These are phyloP conservation scores for Cystobasidium slooffiae DNA, from an alignment of 1,284 basidiomycete species.

Conservation along the genomic window DNA sequence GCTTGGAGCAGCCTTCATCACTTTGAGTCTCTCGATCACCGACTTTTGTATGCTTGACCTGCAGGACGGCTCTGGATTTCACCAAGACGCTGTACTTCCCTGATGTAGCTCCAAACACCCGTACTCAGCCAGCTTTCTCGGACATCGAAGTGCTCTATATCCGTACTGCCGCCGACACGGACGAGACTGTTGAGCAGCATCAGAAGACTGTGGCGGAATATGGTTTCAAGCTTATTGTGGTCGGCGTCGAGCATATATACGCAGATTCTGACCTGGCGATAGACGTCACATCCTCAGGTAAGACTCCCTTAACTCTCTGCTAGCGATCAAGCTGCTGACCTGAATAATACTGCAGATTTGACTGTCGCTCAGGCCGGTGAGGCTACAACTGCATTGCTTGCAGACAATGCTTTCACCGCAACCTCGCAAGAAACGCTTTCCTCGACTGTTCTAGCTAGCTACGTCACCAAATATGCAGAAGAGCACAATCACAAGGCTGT, in stretches of 20 bases:
- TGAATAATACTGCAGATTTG: background rate
- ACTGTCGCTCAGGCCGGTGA: background rate
- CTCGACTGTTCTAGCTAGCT: conserved; percentile 1
- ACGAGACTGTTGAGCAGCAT: background rate
- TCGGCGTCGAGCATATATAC: conserved; percentile 1
- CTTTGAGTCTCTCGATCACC: background rate
- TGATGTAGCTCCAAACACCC: background rate
- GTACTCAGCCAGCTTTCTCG: conserved; percentile 10
- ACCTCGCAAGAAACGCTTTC: conserved; percentile 24
- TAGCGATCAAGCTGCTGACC: background rate
- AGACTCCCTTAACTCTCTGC: background rate
- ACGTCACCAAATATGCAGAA: conserved; percentile 21
- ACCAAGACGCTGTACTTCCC: conserved; percentile 12
- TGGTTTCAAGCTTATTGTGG: conserved; percentile 10
- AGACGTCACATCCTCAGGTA: background rate
- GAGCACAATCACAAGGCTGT: conserved; percentile 36
- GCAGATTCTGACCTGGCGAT: background rate
- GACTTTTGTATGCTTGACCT: background rate
- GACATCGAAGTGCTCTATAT: conserved; percentile 25
- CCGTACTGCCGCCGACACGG: background rate
- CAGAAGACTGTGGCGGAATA: conserved; percentile 4
- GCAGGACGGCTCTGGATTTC: conserved; percentile 31
- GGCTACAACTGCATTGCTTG: background rate
- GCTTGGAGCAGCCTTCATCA: background rate
- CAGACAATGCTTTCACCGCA: conserved; percentile 7